These are phyloP conservation scores for Artomyces pyxidatus DNA, from an alignment of 768 basidiomycete species.

Conservation along the genomic window DNA sequence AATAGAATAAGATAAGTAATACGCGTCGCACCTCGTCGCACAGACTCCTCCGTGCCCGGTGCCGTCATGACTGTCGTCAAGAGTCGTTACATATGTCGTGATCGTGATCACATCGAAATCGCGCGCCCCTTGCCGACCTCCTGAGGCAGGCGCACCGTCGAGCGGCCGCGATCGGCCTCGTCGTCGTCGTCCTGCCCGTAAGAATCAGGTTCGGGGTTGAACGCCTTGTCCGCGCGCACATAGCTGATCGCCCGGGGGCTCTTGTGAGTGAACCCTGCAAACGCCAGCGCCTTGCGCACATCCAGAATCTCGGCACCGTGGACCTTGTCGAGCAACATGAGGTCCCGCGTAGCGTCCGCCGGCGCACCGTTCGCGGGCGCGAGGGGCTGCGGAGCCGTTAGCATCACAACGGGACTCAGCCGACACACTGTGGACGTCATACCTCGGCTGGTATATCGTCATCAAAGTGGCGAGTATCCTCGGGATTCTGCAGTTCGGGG, in stretches of 20 bases:
- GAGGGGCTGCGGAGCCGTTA: slow-evolving; percentile 58
- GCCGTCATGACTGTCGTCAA: slow-evolving; percentile 8
- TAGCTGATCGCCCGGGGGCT: slow-evolving; percentile 76
- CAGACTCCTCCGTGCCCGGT: neutral
- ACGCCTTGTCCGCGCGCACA: slow-evolving; percentile 64
- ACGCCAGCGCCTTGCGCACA: slow-evolving; percentile 85
- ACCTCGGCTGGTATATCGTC: slow-evolving; percentile 91
- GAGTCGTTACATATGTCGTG: slow-evolving; percentile 2
- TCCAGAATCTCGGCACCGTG: slow-evolving; percentile 84
- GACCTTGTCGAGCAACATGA: slow-evolving; percentile 74
- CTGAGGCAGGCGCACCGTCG: slow-evolving; percentile 51
- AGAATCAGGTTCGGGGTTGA: slow-evolving; percentile 48
- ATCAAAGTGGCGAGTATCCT: slow-evolving; percentile 94
- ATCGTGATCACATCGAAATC: slow-evolving; percentile 60
- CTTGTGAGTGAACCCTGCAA: slow-evolving; percentile 88
- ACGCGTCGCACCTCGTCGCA: slow-evolving; percentile 3
- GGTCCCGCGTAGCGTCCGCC: slow-evolving; percentile 82
- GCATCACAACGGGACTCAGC: slow-evolving; percentile 8
- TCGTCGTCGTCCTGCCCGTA: slow-evolving; percentile 29
- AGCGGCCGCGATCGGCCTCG: slow-evolving; percentile 52
- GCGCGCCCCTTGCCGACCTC: slow-evolving; percentile 68
- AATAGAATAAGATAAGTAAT: slow-evolving; percentile 7
- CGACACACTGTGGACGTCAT: slow-evolving; percentile 17
- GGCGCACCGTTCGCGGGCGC: slow-evolving; percentile 83
- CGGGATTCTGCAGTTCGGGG: slow-evolving; percentile 72